phyloP scores from a whole-genome alignment of 371 early-diverging fungal genomes.

The Chytridium lagenaria region DNA sequence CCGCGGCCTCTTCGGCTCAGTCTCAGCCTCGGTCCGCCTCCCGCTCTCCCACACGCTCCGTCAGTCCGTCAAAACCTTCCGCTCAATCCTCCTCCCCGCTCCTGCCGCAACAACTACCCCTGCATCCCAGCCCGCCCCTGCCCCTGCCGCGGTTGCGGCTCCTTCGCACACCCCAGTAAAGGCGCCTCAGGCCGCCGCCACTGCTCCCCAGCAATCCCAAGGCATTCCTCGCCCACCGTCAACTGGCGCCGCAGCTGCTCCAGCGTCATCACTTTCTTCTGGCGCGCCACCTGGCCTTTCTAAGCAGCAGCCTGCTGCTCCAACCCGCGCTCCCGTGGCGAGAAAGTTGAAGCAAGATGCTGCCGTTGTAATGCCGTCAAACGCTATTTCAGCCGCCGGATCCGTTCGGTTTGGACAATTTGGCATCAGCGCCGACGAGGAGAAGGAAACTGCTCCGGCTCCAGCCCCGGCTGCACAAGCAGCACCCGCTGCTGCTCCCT shows the following conservation, averaged over 20 bases:
- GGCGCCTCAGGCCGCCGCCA: not conserved
- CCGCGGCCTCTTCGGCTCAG: slow-evolving; percentile 5
- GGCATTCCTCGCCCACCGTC: not conserved
- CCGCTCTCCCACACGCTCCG: slow-evolving; percentile 13
- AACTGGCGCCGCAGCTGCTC: not conserved
- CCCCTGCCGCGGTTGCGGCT: slow-evolving; percentile 10
- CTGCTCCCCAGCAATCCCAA: not conserved
- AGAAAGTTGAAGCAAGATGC: slow-evolving; percentile 58
- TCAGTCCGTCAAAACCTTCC: not conserved
- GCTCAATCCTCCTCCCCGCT: slow-evolving; percentile 17
- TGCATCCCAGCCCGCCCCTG: slow-evolving; percentile 13
- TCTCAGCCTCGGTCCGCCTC: slow-evolving; percentile 1
- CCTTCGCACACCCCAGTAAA: not conserved
- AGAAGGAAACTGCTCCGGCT: slow-evolving; percentile 35
- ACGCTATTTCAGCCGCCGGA: slow-evolving; percentile 68
- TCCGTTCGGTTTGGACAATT: slow-evolving; percentile 82
- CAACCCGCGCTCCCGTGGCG: slow-evolving; percentile 20
- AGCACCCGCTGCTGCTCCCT: slow-evolving; percentile 23
- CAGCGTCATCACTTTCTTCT: not conserved
- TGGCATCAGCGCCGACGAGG: slow-evolving; percentile 53
- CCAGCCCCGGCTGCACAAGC: slow-evolving; percentile 39
- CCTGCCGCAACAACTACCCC: not conserved
- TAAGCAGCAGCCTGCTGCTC: slow-evolving; percentile 34
- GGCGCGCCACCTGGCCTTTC: slow-evolving; percentile 63
- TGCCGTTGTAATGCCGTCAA: slow-evolving; percentile 84